Evolutionary conservation across 2,329 filamentous ascomycete species (phyloP), one percentile per base, ranked within the genome.

Genomic region (Aureobasidium subglaciale): DNA sequence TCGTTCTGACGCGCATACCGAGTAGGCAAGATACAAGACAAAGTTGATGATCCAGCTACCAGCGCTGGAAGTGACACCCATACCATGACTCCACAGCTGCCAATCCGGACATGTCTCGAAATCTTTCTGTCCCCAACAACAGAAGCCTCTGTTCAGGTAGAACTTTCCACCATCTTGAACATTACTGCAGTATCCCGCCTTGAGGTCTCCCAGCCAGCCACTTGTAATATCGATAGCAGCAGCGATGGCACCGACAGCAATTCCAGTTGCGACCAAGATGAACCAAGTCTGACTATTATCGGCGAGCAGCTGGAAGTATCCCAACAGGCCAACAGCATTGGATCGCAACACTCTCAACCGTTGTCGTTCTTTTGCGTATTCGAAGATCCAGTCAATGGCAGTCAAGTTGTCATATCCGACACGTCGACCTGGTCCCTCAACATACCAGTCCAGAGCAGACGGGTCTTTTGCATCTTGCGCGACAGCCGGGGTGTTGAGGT

Each of bases 321-420:
- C 90, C 18, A 91, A 58, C 5, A 96, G 62, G 0, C 90, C 88
- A 18, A 81, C 78, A 7, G 84, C 80, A 25, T 30, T 49, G 25
- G 54, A 48, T 13, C 24, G 41, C 18, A 99, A 76, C 27, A 87
- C 81, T n/a, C 90, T 83, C 64, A 95, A 75, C 22, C 93, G 83
- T 70, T 95, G 90, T 18, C 93, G 83, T 73, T 99, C 93, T 70
- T 96, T 96, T 52, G 88, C 93, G 68, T 97, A 96, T 71, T 99
- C 93, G 65, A 96, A 97, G 67, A 97, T 97, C 93, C 93, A 99
- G 75, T 99, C 93, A 69, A 99, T 99, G 57, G 93, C 92, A 15
- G 92, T 96, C 69, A 96, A 78, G 72, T 99, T 88, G 67, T 96
- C 92, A 73, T 99, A 99, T 55, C 88, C 92, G 34, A 96, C 91